These are phyloP conservation scores for Myxozyma lipomycoides DNA, from an alignment of 805 yeast species.

Conservation along the genomic window DNA sequence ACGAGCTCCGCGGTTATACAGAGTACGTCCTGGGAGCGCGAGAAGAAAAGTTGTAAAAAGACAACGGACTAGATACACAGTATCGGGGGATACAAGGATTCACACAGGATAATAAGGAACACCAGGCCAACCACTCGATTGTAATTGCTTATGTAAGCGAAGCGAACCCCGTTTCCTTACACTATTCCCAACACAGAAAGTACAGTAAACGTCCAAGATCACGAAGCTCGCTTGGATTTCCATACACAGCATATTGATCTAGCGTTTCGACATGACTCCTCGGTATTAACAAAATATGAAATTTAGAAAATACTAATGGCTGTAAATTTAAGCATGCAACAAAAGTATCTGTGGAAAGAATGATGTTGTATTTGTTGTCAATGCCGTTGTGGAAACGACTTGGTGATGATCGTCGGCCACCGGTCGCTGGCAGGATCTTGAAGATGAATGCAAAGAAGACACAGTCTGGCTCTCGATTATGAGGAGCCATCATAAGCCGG, in stretches of 20 bases:
- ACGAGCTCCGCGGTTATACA: background rate
- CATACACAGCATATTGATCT: slow-evolving; percentile 29
- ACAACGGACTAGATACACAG: too few species aligned
- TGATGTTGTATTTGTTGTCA: slow-evolving; percentile 1
- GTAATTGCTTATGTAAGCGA: too few species aligned
- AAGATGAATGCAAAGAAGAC: too few species aligned
- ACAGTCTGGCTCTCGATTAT: too few species aligned
- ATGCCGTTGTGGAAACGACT: background rate
- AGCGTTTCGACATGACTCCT: slow-evolving; percentile 35
- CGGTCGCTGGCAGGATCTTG: too few species aligned
- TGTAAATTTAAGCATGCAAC: slow-evolving; percentile 39
- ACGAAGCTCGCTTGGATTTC: background rate
- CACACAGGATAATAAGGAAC: too few species aligned
- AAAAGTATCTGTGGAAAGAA: slow-evolving; percentile 12
- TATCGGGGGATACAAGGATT: too few species aligned
- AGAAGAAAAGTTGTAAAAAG: too few species aligned
- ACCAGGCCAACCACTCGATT: too few species aligned
- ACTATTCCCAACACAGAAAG: slow-evolving; percentile 31
- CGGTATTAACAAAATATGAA: slow-evolving; percentile 39
- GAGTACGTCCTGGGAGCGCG: background rate
- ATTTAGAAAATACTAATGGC: slow-evolving; percentile 38
- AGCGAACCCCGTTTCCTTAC: too few species aligned
- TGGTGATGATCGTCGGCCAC: background rate
- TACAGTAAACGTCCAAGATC: slow-evolving; percentile 34
- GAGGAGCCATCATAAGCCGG: too few species aligned